phyloP scores from a whole-genome alignment of 306 rosid genomes.

The Lathyrus aphaca region DNA sequence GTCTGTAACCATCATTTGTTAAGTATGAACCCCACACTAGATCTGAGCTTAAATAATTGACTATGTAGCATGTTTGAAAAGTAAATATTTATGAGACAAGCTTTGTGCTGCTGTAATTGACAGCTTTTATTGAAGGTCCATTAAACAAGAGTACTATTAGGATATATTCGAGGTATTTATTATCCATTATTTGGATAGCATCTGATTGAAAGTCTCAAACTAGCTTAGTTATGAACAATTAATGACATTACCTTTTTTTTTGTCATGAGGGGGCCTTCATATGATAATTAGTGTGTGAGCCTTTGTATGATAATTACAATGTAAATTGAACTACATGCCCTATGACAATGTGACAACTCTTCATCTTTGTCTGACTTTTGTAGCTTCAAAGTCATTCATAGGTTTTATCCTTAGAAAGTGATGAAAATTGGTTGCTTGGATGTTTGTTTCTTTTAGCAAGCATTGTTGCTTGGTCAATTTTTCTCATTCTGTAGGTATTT shows the following conservation, averaged over 20 bases:
- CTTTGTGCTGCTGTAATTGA: slow-evolving; percentile 16
- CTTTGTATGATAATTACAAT: slow-evolving; percentile 14
- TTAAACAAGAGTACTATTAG: slow-evolving; percentile 14
- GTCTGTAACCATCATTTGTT: too few species aligned
- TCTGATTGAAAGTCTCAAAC: slow-evolving; percentile 31
- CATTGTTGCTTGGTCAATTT: slow-evolving; percentile 53
- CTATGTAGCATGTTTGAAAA: too few species aligned
- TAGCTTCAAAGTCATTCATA: slow-evolving; percentile 34
- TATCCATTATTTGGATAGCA: slow-evolving; percentile 12
- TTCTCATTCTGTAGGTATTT: slow-evolving; percentile 58
- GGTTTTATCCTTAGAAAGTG: not conserved
- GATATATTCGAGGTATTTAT: slow-evolving; percentile 3
- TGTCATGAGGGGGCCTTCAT: slow-evolving; percentile 23
- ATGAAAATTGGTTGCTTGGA: slow-evolving; percentile 50
- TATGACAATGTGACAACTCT: slow-evolving; percentile 14
- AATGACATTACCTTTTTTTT: slow-evolving; percentile 17
- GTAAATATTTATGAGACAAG: slow-evolving; percentile 27
- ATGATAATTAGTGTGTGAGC: not conserved
- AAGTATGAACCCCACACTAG: too few species aligned
- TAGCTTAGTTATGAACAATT: slow-evolving; percentile 18
- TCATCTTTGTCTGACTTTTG: slow-evolving; percentile 22
- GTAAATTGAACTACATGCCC: slow-evolving; percentile 3
- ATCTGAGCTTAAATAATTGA: too few species aligned
- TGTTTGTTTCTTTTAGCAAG: slow-evolving; percentile 48
- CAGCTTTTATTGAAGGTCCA: slow-evolving; percentile 14